Evolutionary conservation across 2,329 filamentous ascomycete genomes (phyloP).

Genomic region (Ophiocordyceps robertsii): DNA sequence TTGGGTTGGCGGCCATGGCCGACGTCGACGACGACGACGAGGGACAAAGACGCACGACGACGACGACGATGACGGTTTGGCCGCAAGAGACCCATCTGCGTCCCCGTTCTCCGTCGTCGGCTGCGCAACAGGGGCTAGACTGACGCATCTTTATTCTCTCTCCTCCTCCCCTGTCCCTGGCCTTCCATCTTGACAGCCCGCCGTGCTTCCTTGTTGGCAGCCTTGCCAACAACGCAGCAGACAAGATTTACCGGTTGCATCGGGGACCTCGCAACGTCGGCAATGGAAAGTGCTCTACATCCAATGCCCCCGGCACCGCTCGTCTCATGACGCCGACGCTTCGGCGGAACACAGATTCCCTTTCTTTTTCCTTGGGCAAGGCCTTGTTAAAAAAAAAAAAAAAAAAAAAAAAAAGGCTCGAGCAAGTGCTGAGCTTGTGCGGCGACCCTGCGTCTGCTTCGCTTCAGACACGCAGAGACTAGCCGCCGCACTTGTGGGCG

Average conservation of each 20-base stretch:
- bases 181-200: too few species aligned
- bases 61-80: too few species aligned
- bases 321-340: not conserved
- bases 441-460: slow-evolving; percentile 5
- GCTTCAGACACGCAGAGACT: slow-evolving; percentile 6
- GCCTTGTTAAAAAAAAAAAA: not conserved
- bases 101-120: too few species aligned
- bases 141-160: too few species aligned
- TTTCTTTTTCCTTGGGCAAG: too few species aligned
- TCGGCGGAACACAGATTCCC: too few species aligned
- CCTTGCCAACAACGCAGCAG: not conserved
- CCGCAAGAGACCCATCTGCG: too few species aligned
- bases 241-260: not conserved
- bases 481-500: slow-evolving; percentile 7
- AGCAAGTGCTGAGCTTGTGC: not conserved
- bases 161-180: too few species aligned
- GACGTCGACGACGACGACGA: not conserved
- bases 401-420: too few species aligned
- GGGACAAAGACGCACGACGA: not conserved
- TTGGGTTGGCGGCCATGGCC: not conserved
- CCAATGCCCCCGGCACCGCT: not conserved
- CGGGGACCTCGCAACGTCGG: not conserved
- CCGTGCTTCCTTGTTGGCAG: too few species aligned
- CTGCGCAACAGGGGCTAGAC: too few species aligned
- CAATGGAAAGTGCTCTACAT: not conserved